Percentiles rank a stretch among this genome's conserved stretches.
These are phyloP conservation scores for Lepraria neglecta DNA, from an alignment of 495 filamentous ascomycete genomes.

Conservation along the genomic window DNA sequence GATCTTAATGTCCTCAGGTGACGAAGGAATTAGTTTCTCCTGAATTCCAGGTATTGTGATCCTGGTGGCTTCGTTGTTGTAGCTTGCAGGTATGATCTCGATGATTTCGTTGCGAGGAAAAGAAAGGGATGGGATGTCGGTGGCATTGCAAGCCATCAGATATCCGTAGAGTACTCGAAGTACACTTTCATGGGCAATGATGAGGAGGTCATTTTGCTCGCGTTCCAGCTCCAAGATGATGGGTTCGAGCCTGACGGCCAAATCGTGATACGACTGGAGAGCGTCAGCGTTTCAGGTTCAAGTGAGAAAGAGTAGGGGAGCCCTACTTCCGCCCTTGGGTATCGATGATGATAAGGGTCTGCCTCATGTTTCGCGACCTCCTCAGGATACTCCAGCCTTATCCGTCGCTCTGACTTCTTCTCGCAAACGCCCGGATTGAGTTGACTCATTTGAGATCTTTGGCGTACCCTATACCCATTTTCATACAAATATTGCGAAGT, in stretches of 20 bases:
- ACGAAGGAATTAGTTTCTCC: slow-evolving; percentile 58
- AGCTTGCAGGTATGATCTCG: slow-evolving; percentile 96
- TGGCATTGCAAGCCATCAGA: slow-evolving; percentile 96
- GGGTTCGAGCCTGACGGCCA: slow-evolving; percentile 95
- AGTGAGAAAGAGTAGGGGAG: slow-evolving; percentile 9
- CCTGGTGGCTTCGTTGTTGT: slow-evolving; percentile 89
- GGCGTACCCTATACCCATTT: slow-evolving; percentile 74
- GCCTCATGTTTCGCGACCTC: slow-evolving; percentile 88
- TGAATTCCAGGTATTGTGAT: slow-evolving; percentile 68
- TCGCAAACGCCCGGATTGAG: slow-evolving; percentile 95
- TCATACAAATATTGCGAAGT: slow-evolving; percentile 76
- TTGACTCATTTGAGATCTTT: slow-evolving; percentile 92
- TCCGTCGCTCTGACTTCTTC: slow-evolving; percentile 74
- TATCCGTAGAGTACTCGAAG: slow-evolving; percentile 95
- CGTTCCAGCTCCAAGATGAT: slow-evolving; percentile 97
- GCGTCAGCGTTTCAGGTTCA: slow-evolving; percentile 15
- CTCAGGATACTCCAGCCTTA: slow-evolving; percentile 73
- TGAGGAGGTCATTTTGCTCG: slow-evolving; percentile 92
- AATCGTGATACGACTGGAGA: slow-evolving; percentile 89
- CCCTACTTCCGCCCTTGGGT: slow-evolving; percentile 85
- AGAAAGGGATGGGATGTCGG: slow-evolving; percentile 85
- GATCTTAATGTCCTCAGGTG: slow-evolving; percentile 78
- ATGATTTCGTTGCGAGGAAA: slow-evolving; percentile 97
- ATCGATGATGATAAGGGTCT: slow-evolving; percentile 96
- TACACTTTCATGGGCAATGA: slow-evolving; percentile 97